Evolutionary conservation across 2,329 filamentous ascomycete genomes (phyloP).

Genomic region (Trichoderma sp.): DNA sequence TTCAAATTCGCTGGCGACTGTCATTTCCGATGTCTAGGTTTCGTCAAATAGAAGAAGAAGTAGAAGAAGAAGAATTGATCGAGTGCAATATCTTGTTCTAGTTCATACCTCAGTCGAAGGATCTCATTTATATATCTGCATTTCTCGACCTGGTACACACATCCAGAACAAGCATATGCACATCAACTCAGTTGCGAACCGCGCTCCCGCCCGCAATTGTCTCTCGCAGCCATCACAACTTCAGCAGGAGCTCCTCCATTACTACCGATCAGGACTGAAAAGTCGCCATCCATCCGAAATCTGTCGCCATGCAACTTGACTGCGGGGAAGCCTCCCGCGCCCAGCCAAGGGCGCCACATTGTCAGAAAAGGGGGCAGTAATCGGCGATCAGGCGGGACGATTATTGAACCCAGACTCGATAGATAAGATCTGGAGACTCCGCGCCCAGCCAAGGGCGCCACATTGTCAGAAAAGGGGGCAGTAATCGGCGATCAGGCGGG

Average conservation of each 20-base stretch:
- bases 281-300: slow-evolving; percentile 7
- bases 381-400: background rate
- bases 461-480: background rate
- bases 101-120: background rate
- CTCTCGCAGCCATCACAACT: background rate
- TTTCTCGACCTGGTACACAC: background rate
- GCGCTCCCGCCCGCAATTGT: too few species aligned
- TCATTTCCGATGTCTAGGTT: slow-evolving; percentile 18
- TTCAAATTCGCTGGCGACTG: slow-evolving; percentile 36
- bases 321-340: slow-evolving; percentile 4
- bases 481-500: background rate
- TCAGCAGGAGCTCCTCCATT: background rate
- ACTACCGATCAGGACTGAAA: background rate
- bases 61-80: too few species aligned
- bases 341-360: background rate
- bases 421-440: too few species aligned
- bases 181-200: background rate
- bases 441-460: background rate
- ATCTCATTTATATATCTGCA: background rate
- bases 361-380: background rate
- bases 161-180: background rate
- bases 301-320: slow-evolving; percentile 9
- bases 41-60: background rate
- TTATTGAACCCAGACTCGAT: background rate
- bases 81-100: background rate